Evolutionary conservation across 106 monocot species (phyloP).

Genomic region (Acanthochlamys bracteata): DNA sequence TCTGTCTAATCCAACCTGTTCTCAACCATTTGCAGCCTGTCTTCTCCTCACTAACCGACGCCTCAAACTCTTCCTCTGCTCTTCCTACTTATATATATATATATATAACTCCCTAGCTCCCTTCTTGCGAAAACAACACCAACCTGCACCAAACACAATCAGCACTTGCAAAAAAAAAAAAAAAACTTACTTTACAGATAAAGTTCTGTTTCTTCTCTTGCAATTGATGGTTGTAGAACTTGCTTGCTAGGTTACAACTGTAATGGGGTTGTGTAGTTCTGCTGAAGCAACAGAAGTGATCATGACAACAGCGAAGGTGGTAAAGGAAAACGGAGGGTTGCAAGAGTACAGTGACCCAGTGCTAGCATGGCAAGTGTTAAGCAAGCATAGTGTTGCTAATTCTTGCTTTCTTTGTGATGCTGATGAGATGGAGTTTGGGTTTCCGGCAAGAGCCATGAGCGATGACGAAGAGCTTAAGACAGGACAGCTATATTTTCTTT

Average conservation of each 20-base stretch:
- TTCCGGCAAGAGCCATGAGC: background rate
- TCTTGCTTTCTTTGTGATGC: constrained; percentile 19
- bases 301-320: constrained; percentile 20
- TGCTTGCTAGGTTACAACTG: too few relatives aligned
- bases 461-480: constrained; percentile 18
- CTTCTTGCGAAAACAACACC: too few relatives aligned
- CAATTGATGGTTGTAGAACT: too few relatives aligned
- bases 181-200: too few relatives aligned
- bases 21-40: background rate
- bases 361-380: constrained; percentile 14
- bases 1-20: background rate
- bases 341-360: constrained; percentile 21
- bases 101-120: too few relatives aligned
- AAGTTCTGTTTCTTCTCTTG: too few relatives aligned
- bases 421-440: constrained; percentile 21
- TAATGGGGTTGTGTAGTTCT: constrained; percentile 24
- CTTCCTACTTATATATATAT: too few relatives aligned
- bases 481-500: constrained; percentile 25
- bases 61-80: too few relatives aligned
- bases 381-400: background rate
- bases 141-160: too few relatives aligned
- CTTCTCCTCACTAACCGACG: too few relatives aligned
- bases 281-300: constrained; percentile 6
- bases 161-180: too few relatives aligned
- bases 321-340: constrained; percentile 11